Evolutionary conservation across 176 grass and related monocot species (phyloP).

Genomic region (Hordeum vulgare): DNA sequence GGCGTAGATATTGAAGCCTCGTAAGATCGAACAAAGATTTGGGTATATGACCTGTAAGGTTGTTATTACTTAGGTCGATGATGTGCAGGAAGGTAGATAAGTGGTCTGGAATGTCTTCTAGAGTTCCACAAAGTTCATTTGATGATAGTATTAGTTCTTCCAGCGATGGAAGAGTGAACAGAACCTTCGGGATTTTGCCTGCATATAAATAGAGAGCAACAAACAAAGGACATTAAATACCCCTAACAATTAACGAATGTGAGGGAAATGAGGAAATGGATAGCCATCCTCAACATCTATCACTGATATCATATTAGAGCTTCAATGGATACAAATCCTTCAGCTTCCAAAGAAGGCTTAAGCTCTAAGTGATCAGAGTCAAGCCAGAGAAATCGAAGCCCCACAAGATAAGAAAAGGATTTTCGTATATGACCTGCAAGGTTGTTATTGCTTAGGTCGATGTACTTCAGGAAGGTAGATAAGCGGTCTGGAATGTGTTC

Average conservation of each 20-base stretch:
- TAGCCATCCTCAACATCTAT: background rate
- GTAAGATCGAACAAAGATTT: background rate
- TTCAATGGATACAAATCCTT: rapidly evolving
- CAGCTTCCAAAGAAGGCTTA: background rate
- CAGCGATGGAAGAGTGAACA: constrained; percentile 2
- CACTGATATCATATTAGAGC: background rate
- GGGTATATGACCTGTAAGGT: constrained; percentile 15
- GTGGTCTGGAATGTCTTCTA: background rate
- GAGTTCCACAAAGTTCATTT: background rate
- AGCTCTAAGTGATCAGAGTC: constrained; percentile 4
- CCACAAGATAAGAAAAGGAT: background rate
- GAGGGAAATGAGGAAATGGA: background rate
- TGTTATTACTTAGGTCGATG: background rate
- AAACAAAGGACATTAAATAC: background rate
- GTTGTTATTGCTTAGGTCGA: background rate
- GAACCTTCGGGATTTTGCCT: constrained; percentile 1
- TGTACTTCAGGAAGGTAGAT: background rate
- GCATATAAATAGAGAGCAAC: background rate
- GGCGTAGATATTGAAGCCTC: rapidly evolving
- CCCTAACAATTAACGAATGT: background rate
- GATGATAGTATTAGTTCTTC: rapidly evolving
- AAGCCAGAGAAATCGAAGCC: rapidly evolving
- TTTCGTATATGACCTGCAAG: constrained; percentile 1
- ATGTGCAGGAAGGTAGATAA: background rate
- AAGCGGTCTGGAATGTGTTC: background rate